Evolutionary conservation across 139 green algal genomes (phyloP), one percentile per base, ranked within the genome.

Genomic region (Axilococcus clingmanii): DNA sequence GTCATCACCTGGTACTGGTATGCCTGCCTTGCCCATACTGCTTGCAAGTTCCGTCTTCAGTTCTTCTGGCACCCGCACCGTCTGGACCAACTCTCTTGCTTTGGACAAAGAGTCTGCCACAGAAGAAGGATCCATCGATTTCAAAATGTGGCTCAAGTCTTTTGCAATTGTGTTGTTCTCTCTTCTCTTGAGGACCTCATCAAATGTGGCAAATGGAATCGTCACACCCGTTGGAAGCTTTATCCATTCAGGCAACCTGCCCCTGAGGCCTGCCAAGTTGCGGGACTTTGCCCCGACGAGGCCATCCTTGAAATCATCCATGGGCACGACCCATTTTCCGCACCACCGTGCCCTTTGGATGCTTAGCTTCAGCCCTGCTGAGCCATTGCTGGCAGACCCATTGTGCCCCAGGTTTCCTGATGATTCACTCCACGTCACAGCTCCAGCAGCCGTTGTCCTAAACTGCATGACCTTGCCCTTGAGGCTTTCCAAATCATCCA

Each of bases 251-350:
- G 92, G 92, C 41, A 99, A 73, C 55, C 87, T 79, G 47, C 85
- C 82, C 1, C 89, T 52, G 66, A 96, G 69, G 5, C 59, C 61
- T 11, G 86, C 87, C 37, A 98, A 63, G 80, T 98, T 99, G 42
- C 87, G 86, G 47, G 71, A 85, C 78, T 99, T 99, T 57, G 92
- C 92, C 19, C 92, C 92, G 52, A 99, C 92, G 37, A 94, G 71
- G 20, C 78, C 85, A 43, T 88, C 52, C 30, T 57, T 66, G 63
- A 91, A 98, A 40, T 84, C 83, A 34, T 89, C 73, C 72, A 94
- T 89, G 37, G 50, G 33, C 22, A 98, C 71, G 30, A 81, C 82
- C 73, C 79, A 97, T 62, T 90, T 86, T 50, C 88, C 89, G 56
- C 65, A 76, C 68, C 68, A 84, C 17, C 50, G 41, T 27, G 85